Evolutionary conservation across 352 stramenopile species (phyloP), one percentile per base, ranked within the genome.

Genomic region (Phytophthora cactorum): DNA sequence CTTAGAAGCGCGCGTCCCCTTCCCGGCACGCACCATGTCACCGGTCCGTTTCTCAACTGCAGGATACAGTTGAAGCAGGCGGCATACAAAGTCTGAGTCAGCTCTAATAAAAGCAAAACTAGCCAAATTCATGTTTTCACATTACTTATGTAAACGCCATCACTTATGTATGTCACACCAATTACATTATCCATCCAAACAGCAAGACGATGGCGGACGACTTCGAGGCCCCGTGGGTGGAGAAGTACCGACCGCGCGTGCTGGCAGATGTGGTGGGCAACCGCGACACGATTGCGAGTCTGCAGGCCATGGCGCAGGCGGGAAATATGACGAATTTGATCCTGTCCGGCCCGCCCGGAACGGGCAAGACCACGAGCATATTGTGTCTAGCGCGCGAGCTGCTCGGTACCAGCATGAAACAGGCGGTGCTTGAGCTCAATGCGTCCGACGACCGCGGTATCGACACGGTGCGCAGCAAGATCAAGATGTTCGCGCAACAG

Each of bases 321-420:
- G 97, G 97, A 36, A 99, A 99, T 78, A 95, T 99, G 81, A 98
- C 97, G 9, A 99, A 99, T 79, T 86, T 99, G 34, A 99, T 99
- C 78, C 89, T 99, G 31, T 93, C 91, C 9, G 95, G 96, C 1
- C 94, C 95, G 6, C 95, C 95, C 3, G 96, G 95, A 45, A 98
- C 92, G 14, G 93, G 94, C 43, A 98, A 98, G 66, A 98, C 96
- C 38, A 98, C 93, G 25, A 96, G 84, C 64, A 95, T 98, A 36
- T 80, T 98, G 32, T 97, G 90, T 71, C 75, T 98, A 25, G 93
- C 95, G 25, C 77, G 88, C 38, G 88, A 94, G 54, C 85, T 98
- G 68, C 89, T 98, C 6, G 92, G 93, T 5, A 34, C 78, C 11
- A 78, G 79, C 15, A 59, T 91, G 39, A 92, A 97, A 73, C 87